phyloP scores from a whole-genome alignment of 495 filamentous ascomycete genomes.

The Ramalina intermedia region DNA sequence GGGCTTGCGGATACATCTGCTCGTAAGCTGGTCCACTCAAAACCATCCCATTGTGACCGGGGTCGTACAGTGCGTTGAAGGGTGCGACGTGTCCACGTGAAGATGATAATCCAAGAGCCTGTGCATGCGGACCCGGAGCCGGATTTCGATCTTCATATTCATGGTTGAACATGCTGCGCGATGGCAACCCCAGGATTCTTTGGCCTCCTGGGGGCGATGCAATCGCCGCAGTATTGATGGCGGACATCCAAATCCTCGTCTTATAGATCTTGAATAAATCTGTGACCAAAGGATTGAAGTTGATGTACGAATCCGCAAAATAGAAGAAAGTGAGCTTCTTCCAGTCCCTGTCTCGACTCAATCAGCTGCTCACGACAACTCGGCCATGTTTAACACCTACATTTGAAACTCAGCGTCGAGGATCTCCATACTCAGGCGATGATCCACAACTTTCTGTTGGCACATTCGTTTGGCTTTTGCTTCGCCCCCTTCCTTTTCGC shows the following conservation, averaged over 20 bases:
- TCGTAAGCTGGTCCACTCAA: conserved; percentile 6
- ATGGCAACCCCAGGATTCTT: conserved; percentile 37
- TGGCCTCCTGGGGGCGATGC: conserved; percentile 66
- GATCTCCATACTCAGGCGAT: conserved; percentile 94
- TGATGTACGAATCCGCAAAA: conserved; percentile 94
- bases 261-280: conserved; percentile 99
- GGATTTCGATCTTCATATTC: neutral
- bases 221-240: conserved; percentile 95
- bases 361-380: neutral
- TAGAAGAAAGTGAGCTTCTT: conserved; percentile 99
- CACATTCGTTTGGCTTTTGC: conserved; percentile 94
- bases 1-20: conserved; percentile 9
- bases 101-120: neutral
- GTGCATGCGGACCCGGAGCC: conserved; percentile 22
- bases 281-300: conserved; percentile 93
- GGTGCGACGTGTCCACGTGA: neutral
- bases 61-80: conserved; percentile 8
- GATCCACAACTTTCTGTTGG: conserved; percentile 88
- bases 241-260: conserved; percentile 98
- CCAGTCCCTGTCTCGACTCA: conserved; percentile 60
- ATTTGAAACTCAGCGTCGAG: conserved; percentile 98
- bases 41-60: conserved; percentile 2
- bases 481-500: conserved; percentile 93
- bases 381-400: conserved; percentile 36
- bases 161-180: neutral